Percentiles rank a stretch among this genome's conserved stretches.
Conservation (phyloP, 2,329 filamentous ascomycete genomes). For the Trichoderma hamatum region DNA sequence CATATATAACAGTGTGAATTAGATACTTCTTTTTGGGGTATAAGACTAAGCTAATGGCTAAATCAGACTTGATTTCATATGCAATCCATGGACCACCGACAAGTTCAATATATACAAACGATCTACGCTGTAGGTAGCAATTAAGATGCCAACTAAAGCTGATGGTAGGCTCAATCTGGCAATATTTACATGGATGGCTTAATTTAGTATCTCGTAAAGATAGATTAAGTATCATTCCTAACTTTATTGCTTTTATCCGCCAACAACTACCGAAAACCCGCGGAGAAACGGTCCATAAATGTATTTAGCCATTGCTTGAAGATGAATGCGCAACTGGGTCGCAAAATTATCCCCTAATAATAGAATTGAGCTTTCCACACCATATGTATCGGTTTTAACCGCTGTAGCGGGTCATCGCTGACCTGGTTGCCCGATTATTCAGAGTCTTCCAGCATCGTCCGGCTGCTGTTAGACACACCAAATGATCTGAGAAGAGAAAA, state of each 20-base stretch:
- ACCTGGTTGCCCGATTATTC: not conserved
- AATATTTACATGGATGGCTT: not conserved
- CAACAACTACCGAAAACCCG: not conserved
- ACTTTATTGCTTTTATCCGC: not conserved
- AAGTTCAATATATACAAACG: not conserved
- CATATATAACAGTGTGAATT: not conserved
- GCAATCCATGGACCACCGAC: not conserved
- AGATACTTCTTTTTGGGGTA: not conserved
- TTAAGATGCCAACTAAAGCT: not conserved
- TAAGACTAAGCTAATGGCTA: not conserved
- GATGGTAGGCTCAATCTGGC: not conserved
- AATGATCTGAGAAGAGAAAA: not conserved
- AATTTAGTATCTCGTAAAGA: not conserved
- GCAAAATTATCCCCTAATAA: not conserved
- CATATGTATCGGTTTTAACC: not conserved
- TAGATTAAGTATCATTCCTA: not conserved
- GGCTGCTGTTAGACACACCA: not conserved
- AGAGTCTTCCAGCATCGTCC: not conserved
- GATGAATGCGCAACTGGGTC: not conserved
- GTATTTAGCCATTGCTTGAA: not conserved
- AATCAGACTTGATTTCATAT: not conserved
- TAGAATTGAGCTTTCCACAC: not conserved
- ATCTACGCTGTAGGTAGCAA: not conserved
- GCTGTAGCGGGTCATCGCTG: not conserved
- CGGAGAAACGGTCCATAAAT: not conserved